These are phyloP conservation scores for Amphibolis antarctica DNA, from an alignment of 106 monocot genomes.

Conservation along the genomic window DNA sequence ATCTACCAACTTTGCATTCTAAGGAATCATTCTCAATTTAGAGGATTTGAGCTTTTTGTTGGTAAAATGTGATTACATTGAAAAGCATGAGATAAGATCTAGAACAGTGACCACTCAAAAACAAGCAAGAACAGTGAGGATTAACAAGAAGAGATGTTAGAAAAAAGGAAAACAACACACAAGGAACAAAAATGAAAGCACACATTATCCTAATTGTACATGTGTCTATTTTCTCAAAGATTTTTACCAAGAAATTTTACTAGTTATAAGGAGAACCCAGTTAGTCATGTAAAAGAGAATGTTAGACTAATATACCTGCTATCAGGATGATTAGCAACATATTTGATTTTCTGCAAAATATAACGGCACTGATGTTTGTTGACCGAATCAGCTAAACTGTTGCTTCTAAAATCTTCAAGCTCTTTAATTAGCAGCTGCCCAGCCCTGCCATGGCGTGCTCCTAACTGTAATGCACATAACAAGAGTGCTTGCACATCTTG, in stretches of 20 bases:
- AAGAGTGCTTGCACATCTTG: constrained; percentile 92
- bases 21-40: too few species aligned
- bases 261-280: too few species aligned
- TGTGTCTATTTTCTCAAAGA: too few species aligned
- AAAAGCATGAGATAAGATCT: not conserved
- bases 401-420: constrained; percentile 86
- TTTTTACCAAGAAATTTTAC: too few species aligned
- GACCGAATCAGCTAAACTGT: constrained; percentile 65
- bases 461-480: constrained; percentile 62
- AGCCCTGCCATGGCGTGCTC: constrained; percentile 74
- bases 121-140: too few species aligned
- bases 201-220: too few species aligned
- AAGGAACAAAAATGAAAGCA: too few species aligned
- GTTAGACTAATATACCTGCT: constrained; percentile 14
- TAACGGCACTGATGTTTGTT: constrained; percentile 93
- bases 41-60: too few species aligned
- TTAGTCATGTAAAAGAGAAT: too few species aligned
- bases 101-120: not conserved
- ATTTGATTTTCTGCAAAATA: constrained; percentile 89
- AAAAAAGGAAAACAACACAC: too few species aligned
- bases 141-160: too few species aligned
- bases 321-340: constrained; percentile 59
- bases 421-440: constrained; percentile 86
- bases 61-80: not conserved
- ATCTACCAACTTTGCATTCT: too few species aligned